Evolutionary conservation across 805 yeast species (phyloP).

Genomic region (Kockiozyma suomiensis): DNA sequence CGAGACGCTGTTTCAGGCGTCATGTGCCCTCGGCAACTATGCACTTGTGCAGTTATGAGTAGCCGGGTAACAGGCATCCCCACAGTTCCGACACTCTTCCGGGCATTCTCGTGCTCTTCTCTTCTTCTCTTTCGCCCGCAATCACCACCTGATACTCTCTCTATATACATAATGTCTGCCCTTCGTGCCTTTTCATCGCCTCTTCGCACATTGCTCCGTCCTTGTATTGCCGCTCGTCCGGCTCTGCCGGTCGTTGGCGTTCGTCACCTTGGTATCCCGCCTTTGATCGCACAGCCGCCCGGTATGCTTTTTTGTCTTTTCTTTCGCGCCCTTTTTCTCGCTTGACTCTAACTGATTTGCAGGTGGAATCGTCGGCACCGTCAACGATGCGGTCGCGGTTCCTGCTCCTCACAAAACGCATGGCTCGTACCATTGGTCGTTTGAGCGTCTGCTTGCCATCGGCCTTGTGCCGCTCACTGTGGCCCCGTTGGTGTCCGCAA

Average conservation of each 20-base stretch:
- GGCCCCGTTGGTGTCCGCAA: conserved; percentile 76
- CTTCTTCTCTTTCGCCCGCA: background rate
- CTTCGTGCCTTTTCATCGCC: conserved; percentile 26
- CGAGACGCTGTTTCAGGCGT: conserved; percentile 9
- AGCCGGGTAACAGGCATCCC: conserved; percentile 12
- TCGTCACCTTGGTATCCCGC: conserved; percentile 33
- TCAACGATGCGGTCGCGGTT: conserved; percentile 78
- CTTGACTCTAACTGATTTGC: conserved; percentile 49
- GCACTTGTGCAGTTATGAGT: conserved; percentile 2
- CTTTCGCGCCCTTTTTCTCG: background rate
- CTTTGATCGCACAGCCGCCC: conserved; percentile 33
- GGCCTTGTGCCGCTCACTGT: conserved; percentile 76
- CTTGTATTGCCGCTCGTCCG: conserved; percentile 12
- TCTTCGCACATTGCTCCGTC: conserved; percentile 19
- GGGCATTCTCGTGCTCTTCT: background rate
- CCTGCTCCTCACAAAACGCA: conserved; percentile 67
- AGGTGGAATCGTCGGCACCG: conserved; percentile 88
- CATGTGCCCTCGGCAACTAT: background rate
- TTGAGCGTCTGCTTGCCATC: conserved; percentile 71
- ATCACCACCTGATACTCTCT: background rate
- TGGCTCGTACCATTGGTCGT: conserved; percentile 94
- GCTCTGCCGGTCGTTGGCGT: conserved; percentile 15
- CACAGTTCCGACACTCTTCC: conserved; percentile 12
- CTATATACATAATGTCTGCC: conserved; percentile 5
- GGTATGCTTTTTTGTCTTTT: conserved; percentile 11